Base-by-base conservation (phyloP, 371 early-diverging fungal genomes). In the Circinella minor region DNA sequence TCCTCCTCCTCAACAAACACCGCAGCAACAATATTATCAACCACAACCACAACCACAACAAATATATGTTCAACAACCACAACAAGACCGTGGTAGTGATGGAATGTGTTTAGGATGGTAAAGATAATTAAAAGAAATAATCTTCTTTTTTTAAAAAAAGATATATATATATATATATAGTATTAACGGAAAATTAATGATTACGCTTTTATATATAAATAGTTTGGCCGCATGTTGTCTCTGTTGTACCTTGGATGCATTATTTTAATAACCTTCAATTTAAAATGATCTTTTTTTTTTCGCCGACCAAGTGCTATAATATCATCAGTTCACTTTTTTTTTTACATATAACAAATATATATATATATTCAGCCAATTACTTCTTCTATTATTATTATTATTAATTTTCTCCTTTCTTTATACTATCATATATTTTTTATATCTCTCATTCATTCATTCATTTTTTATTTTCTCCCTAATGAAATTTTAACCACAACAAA, bases 91-190 rank as follows among this genome's bases (percentile, higher is more conserved):
- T 43, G 66, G 73, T 36, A 70, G 74, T 43, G 71, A 68, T 51
- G 73, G 70, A n/a, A 65, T 77, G 69, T 81, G 81, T 69, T 65
- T 75, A 63, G 81, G 81, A 71, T 81, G 81, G 81, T 81, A 75
- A 74, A n/a, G 39, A 36, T 8, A n/a, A 63, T 43, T 9, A 1
- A 43, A 9, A 2, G 6, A 43, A 9, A 43, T 43, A 43, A 1
- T 43, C 6, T 9, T 3, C 3, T 43, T 43, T 1, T 1, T 43
- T 43, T 43, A 9, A 11, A 11, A 43, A 3, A 39, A 6, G 39
- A 9, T 39, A 43, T 43, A 43, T 43, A 43, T 43, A 9, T 43
- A 9, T 43, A 9, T 43, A 43, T 43, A 43, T 43, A 43, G 27
- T 43, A 43, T 3, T 14, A 39, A n/a, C 62, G 62, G 62, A 27